Conservation (phyloP, 192 early-diverging fungal genomes). For the Backusella mclennaniae region DNA sequence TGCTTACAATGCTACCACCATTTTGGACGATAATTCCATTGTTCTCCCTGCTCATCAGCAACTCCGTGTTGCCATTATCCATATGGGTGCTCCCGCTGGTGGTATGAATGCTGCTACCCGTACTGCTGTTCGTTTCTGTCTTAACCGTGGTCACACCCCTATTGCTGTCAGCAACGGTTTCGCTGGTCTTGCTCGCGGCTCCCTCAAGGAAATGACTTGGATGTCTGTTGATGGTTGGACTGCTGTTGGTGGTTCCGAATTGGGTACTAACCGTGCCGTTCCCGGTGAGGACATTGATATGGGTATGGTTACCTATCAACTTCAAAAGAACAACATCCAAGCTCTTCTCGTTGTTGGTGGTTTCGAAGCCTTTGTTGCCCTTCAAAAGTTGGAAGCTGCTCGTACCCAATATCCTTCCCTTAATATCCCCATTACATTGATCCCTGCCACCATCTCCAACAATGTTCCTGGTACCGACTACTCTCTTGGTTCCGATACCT, state of each 20-base stretch:
- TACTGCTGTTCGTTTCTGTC: constrained; percentile 75
- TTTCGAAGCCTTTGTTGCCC: constrained; percentile 89
- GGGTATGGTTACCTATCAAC: constrained; percentile 88
- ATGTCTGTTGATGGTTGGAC: constrained; percentile 89
- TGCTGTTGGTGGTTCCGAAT: constrained; percentile 84
- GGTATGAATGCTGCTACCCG: constrained; percentile 98
- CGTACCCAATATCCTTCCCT: constrained; percentile 87
- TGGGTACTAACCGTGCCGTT: constrained; percentile 94
- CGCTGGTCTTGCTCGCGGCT: constrained; percentile 81
- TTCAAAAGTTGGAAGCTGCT: constrained; percentile 68
- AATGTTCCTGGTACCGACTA: constrained; percentile 98
- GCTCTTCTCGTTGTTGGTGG: constrained; percentile 94
- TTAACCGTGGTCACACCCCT: constrained; percentile 85
- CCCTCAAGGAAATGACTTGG: constrained; percentile 79
- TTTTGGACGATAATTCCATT: constrained; percentile 38
- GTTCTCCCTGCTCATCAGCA: constrained; percentile 39
- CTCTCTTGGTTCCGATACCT: constrained; percentile 93
- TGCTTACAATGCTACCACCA: constrained; percentile 62
- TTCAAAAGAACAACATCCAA: constrained; percentile 90
- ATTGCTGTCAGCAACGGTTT: constrained; percentile 94
- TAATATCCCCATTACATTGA: constrained; percentile 88
- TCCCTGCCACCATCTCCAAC: constrained; percentile 96
- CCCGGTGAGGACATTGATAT: constrained; percentile 67
- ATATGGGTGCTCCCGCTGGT: constrained; percentile 94
- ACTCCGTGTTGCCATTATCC: constrained; percentile 88